phyloP scores from a whole-genome alignment of 495 filamentous ascomycete genomes.

The Neurospora sp. region DNA sequence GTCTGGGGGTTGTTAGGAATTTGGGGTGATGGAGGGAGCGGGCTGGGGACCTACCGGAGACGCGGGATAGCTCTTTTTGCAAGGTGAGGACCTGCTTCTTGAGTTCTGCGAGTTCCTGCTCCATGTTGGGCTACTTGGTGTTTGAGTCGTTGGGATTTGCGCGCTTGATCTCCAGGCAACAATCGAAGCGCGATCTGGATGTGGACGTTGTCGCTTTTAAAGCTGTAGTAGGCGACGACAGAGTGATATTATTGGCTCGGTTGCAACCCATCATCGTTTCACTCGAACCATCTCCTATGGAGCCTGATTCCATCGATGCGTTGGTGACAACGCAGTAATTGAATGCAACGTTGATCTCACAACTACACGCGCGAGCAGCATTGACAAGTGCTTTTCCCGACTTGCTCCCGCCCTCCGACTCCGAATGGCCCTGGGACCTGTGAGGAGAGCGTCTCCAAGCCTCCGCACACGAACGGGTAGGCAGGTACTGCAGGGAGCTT shows the following conservation, averaged over 20 bases:
- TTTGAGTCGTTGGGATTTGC: not conserved
- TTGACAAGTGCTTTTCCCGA: not conserved
- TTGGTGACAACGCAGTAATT: not conserved
- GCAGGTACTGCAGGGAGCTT: not conserved
- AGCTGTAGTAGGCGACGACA: not conserved
- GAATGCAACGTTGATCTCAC: not conserved
- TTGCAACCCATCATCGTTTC: not conserved
- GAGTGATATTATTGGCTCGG: not conserved
- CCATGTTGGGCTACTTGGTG: conserved; percentile 12
- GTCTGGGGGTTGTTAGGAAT: conserved; percentile 17
- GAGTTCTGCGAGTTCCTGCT: conserved; percentile 31
- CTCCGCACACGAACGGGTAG: not conserved
- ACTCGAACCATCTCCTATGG: not conserved
- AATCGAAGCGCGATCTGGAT: not conserved
- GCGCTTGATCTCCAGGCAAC: not conserved
- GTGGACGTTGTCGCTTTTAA: not conserved
- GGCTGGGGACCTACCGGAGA: conserved; percentile 18
- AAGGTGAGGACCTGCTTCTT: conserved; percentile 30
- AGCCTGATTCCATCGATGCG: not conserved
- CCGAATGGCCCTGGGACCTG: not conserved
- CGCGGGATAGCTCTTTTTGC: conserved; percentile 24
- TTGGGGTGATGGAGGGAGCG: not conserved
- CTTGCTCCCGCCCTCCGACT: not conserved
- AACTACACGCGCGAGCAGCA: rapidly evolving
- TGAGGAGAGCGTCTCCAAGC: not conserved